These are phyloP conservation scores for Schoenoplectus triqueter DNA, from an alignment of 202 grass and related monocot genomes.

Conservation along the genomic window DNA sequence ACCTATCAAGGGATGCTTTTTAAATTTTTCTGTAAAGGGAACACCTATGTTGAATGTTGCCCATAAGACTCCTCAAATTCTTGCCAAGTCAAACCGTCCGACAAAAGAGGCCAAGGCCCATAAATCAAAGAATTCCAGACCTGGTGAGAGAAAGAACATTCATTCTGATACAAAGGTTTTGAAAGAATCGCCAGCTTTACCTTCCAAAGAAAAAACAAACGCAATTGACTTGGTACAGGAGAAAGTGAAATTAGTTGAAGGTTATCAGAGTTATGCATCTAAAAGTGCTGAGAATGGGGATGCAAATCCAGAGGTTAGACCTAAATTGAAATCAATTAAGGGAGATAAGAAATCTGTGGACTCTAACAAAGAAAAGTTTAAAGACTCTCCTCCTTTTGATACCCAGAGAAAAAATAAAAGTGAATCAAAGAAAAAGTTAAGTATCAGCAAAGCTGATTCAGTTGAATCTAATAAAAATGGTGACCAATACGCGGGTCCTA, in stretches of 20 bases:
- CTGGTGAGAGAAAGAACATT: conserved; percentile 60
- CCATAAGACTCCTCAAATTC: conserved; percentile 43
- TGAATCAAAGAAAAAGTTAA: conserved; percentile 60
- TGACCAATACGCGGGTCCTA: conserved; percentile 49
- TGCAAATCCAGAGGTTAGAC: conserved; percentile 46
- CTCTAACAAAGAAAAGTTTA: conserved; percentile 51
- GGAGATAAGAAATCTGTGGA: conserved; percentile 48
- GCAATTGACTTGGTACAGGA: conserved; percentile 46
- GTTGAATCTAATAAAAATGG: conserved; percentile 55
- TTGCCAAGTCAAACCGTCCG: conserved; percentile 27
- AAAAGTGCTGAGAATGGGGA: conserved; percentile 57
- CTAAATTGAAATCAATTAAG: conserved; percentile 64
- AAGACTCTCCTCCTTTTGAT: conserved; percentile 46
- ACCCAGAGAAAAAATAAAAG: conserved; percentile 68
- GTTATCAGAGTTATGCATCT: conserved; percentile 13
- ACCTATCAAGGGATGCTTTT: conserved; percentile 58
- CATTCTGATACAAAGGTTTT: conserved; percentile 49
- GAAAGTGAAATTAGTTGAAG: conserved; percentile 54
- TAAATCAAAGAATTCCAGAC: conserved; percentile 58
- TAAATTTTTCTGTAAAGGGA: conserved; percentile 64
- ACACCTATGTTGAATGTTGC: conserved; percentile 50
- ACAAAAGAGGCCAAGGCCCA: conserved; percentile 52
- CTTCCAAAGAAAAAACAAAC: conserved; percentile 40
- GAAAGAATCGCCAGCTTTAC: conserved; percentile 46
- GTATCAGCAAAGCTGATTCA: conserved; percentile 47